Evolutionary conservation across 169 alveolate species (phyloP).

Genomic region (Cryptosporidium sp.): DNA sequence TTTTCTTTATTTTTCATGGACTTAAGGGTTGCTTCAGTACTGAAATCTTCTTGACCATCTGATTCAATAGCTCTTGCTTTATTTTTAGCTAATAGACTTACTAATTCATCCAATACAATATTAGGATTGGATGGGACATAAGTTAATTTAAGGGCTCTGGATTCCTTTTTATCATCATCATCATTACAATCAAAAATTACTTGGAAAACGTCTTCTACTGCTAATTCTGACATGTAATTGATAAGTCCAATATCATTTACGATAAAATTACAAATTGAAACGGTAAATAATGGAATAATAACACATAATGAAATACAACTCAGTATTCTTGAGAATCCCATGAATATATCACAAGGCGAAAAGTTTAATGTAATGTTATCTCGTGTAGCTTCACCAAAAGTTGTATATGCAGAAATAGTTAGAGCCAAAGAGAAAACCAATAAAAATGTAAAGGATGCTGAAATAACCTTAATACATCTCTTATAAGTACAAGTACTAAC

Average conservation of each 20-base stretch:
- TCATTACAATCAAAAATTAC: constrained; percentile 10
- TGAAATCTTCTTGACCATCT: constrained; percentile 4
- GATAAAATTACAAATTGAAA: constrained; percentile 55
- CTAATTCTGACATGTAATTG: constrained; percentile 67
- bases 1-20: neutral
- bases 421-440: constrained; percentile 47
- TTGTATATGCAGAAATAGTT: constrained; percentile 48
- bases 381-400: constrained; percentile 59
- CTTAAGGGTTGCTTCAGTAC: neutral
- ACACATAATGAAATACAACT: constrained; percentile 69
- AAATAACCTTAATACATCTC: constrained; percentile 65
- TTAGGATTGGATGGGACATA: neutral
- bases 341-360: constrained; percentile 57
- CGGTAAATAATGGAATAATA: constrained; percentile 59
- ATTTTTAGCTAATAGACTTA: neutral
- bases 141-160: neutral
- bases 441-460: constrained; percentile 49
- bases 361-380: constrained; percentile 65
- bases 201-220: constrained; percentile 64
- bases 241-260: constrained; percentile 68
- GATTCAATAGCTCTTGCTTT: constrained; percentile 69
- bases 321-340: constrained; percentile 72
- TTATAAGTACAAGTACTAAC: constrained; percentile 49
- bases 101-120: constrained; percentile 15
- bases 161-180: neutral